Conservation (phyloP, 208 protist genomes). For the Acanthamoeba castellanii region DNA sequence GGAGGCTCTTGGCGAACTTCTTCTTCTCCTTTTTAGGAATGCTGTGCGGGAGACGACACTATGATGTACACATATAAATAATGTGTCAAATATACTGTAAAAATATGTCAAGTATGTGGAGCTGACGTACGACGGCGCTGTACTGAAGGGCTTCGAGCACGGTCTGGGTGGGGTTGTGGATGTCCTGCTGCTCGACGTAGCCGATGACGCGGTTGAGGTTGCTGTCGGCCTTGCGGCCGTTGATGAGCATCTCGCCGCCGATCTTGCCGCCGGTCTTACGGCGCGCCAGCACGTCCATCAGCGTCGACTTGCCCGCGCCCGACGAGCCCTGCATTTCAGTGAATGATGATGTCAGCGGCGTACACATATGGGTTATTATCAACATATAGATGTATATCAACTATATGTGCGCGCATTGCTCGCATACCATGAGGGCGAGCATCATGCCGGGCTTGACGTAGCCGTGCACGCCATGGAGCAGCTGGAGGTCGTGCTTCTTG, state of each 20-base stretch:
- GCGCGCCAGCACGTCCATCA: constrained; percentile 81
- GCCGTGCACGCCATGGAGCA: constrained; percentile 79
- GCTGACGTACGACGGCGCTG: constrained; percentile 66
- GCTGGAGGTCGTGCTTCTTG: constrained; percentile 70
- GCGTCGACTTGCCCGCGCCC: constrained; percentile 82
- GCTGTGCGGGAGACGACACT: constrained; percentile 51
- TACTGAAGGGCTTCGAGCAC: constrained; percentile 75
- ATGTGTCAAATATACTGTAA: no score
- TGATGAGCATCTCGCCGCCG: constrained; percentile 80
- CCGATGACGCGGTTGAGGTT: constrained; percentile 78
- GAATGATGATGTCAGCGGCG: background rate
- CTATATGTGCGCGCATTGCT: background rate
- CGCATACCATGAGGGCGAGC: constrained; percentile 77
- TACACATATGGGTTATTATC: background rate
- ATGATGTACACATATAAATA: background rate
- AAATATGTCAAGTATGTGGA: no score
- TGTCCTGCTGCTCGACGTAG: constrained; percentile 84
- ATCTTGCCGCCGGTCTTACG: constrained; percentile 82
- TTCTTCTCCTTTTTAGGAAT: constrained; percentile 56
- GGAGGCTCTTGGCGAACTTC: constrained; percentile 24
- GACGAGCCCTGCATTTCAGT: constrained; percentile 73
- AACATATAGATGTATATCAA: background rate
- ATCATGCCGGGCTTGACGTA: constrained; percentile 86
- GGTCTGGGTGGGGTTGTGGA: constrained; percentile 80
- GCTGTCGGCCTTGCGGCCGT: constrained; percentile 67